These are phyloP conservation scores for Hypocrella siamensis DNA, from an alignment of 2,329 filamentous ascomycete species.

Conservation along the genomic window DNA sequence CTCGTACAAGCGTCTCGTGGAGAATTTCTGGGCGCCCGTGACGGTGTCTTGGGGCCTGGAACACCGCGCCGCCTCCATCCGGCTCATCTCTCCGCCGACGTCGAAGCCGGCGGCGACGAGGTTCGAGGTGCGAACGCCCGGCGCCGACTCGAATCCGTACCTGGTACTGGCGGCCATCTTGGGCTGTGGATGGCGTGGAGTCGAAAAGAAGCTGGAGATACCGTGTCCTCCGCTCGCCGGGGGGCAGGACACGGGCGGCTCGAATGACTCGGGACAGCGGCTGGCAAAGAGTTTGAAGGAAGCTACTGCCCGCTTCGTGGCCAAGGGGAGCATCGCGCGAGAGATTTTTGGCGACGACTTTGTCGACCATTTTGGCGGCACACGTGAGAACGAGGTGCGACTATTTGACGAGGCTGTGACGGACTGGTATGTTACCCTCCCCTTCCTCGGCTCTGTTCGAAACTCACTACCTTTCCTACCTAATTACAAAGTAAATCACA, in stretches of 20 bases:
- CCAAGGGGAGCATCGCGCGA: conserved; percentile 69
- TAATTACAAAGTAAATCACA: too few relatives aligned
- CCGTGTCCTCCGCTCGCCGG: conserved; percentile 69
- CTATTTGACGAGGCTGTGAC: conserved; percentile 94
- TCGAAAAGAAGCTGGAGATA: conserved; percentile 83
- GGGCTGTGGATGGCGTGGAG: conserved; percentile 75
- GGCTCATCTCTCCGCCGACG: conserved; percentile 78
- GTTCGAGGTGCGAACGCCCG: conserved; percentile 83
- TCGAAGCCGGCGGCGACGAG: conserved; percentile 73
- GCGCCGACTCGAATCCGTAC: conserved; percentile 86
- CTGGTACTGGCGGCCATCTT: conserved; percentile 77
- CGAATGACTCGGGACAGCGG: conserved; percentile 54
- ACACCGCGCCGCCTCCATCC: conserved; percentile 81
- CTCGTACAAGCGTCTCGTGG: conserved; percentile 93
- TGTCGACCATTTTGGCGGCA: conserved; percentile 89
- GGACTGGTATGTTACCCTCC: conserved; percentile 56
- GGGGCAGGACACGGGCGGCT: conserved; percentile 65
- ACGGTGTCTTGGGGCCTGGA: conserved; percentile 96
- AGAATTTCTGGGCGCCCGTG: conserved; percentile 98
- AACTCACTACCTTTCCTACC: not conserved
- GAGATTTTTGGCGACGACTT: conserved; percentile 91
- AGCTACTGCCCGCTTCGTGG: conserved; percentile 64
- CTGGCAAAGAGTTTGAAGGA: conserved; percentile 77
- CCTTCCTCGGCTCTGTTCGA: not conserved
- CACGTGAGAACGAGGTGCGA: conserved; percentile 76